phyloP scores from a whole-genome alignment of 805 yeast species.

The Monosporozyma yasuniensis region DNA sequence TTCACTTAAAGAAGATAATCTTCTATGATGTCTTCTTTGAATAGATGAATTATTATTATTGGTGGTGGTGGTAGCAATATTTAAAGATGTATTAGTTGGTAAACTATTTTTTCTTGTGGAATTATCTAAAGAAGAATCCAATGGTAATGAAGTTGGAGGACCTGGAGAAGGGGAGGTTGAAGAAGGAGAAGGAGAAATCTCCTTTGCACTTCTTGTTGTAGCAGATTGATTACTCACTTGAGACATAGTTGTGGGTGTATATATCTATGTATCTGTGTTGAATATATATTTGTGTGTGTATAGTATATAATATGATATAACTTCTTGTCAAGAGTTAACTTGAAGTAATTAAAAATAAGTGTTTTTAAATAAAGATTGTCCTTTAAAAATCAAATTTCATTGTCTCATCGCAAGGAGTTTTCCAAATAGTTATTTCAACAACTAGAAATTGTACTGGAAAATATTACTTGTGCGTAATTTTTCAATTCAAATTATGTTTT shows the following conservation, averaged over 20 bases:
- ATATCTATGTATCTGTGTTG: not conserved
- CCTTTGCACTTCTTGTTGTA: not conserved
- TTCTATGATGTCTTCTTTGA: slow-evolving; percentile 10
- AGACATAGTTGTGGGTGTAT: not conserved
- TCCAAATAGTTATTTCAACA: too few species aligned
- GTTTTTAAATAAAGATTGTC: not conserved
- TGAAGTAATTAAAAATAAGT: too few species aligned
- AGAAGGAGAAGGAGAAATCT: not conserved
- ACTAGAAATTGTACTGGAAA: too few species aligned
- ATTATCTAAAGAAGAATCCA: not conserved
- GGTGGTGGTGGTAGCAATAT: not conserved
- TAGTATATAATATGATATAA: too few species aligned
- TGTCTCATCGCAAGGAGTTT: slow-evolving; percentile 2
- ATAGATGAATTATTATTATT: not conserved
- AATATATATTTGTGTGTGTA: not conserved
- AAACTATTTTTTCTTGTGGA: not conserved
- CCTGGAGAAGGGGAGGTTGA: not conserved
- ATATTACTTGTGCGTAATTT: not conserved
- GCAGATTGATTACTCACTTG: not conserved
- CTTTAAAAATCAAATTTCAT: not conserved
- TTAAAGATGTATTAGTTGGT: not conserved
- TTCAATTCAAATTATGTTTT: not conserved
- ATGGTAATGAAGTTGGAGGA: not conserved
- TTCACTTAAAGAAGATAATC: slow-evolving; percentile 40
- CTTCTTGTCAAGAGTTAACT: not conserved